Evolutionary conservation across 108 stramenopile genomes (phyloP).

Genomic region (Nannochloropsis gaditana): DNA sequence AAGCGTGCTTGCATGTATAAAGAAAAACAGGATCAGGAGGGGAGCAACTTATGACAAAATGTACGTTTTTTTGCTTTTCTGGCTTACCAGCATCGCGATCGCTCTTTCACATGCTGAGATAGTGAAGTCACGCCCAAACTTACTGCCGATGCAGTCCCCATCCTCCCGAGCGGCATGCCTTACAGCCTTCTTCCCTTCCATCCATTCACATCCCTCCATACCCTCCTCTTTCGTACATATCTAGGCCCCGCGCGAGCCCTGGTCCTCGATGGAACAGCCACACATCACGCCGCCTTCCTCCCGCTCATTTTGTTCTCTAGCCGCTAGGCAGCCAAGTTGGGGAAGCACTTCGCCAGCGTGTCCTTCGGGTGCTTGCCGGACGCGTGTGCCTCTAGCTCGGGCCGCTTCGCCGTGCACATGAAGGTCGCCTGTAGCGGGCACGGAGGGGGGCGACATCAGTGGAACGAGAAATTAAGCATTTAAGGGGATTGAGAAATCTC

Average conservation of each 20-base stretch:
- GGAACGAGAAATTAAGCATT: not conserved
- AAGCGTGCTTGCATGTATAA: no score
- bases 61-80: no score
- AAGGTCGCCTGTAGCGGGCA: not conserved
- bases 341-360: not conserved
- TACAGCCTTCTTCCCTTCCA: not conserved
- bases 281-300: no score
- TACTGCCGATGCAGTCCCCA: no score
- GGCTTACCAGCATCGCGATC: no score
- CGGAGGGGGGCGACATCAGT: not conserved
- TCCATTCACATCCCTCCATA: not conserved
- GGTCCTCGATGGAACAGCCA: no score
- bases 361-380: conserved; percentile 6
- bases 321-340: not conserved
- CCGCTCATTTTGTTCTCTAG: not conserved
- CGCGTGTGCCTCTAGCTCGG: not conserved
- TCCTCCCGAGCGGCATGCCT: not conserved
- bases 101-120: no score
- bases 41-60: no score
- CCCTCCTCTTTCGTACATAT: conserved; percentile 3
- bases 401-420: conserved; percentile 13
- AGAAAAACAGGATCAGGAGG: no score
- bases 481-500: not conserved
- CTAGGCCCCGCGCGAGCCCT: not conserved
- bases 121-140: no score